Percentiles rank a stretch among this genome's conserved stretches.
Evolutionary conservation across 306 rosid genomes (phyloP).

Genomic region (Dicorynia guianensis): DNA sequence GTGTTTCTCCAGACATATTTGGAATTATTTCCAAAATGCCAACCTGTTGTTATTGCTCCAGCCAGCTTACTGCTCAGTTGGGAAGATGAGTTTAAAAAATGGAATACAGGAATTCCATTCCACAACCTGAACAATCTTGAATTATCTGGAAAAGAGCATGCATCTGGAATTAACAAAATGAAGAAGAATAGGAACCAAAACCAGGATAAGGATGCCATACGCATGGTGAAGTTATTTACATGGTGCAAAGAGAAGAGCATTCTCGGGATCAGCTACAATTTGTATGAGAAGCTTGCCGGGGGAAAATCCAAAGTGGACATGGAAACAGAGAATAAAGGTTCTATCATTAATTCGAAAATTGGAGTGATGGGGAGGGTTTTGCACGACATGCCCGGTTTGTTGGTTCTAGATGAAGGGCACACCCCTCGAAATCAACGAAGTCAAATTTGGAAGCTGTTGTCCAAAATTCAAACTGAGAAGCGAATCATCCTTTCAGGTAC

Average conservation of each 20-base stretch:
- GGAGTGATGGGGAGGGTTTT: constrained; percentile 33
- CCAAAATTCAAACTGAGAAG: constrained; percentile 26
- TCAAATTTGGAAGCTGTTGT: constrained; percentile 41
- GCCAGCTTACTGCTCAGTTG: constrained; percentile 45
- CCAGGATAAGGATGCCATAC: not conserved
- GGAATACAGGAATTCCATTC: constrained; percentile 45
- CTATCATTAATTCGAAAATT: not conserved
- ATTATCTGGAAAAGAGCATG: constrained; percentile 38
- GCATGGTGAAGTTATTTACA: constrained; percentile 42
- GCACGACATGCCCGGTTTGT: constrained; percentile 46
- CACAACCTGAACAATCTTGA: constrained; percentile 46
- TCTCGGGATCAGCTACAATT: constrained; percentile 46
- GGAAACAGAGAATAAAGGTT: not conserved
- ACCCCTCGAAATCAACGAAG: constrained; percentile 44
- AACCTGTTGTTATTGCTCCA: constrained; percentile 51
- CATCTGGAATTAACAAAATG: not conserved
- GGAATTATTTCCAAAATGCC: constrained; percentile 41
- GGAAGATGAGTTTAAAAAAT: constrained; percentile 54
- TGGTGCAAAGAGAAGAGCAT: constrained; percentile 47
- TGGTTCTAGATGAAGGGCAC: constrained; percentile 59
- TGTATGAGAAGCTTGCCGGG: constrained; percentile 43
- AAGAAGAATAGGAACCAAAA: not conserved
- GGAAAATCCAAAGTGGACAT: not conserved
- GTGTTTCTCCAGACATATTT: constrained; percentile 48
- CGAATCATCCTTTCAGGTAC: constrained; percentile 53